Evolutionary conservation across 805 yeast genomes (phyloP).

Genomic region (Saccharomyces paradoxus): DNA sequence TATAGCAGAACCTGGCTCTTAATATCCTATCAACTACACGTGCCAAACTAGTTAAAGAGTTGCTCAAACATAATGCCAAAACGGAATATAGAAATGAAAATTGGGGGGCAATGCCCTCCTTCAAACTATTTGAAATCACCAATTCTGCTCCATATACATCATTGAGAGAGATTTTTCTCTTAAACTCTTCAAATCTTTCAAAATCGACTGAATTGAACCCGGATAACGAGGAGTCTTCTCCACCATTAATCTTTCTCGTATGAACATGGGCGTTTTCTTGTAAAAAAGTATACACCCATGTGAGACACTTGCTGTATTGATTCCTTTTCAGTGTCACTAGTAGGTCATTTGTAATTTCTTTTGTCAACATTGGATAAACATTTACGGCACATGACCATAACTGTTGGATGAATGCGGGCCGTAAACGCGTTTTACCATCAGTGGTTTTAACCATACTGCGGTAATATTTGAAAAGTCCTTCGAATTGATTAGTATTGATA

Average conservation of each 20-base stretch:
- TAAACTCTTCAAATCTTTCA: conserved; percentile 5
- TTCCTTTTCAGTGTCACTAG: conserved; percentile 10
- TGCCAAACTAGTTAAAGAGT: conserved; percentile 12
- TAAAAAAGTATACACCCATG: conserved; percentile 8
- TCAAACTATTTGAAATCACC: conserved; percentile 12
- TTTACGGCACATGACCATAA: conserved; percentile 17
- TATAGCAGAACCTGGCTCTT: conserved; percentile 6
- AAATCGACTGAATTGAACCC: conserved; percentile 7
- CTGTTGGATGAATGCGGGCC: conserved; percentile 10
- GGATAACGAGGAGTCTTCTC: conserved; percentile 3
- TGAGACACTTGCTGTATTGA: conserved; percentile 6
- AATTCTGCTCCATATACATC: conserved; percentile 11
- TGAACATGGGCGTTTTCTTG: conserved; percentile 2
- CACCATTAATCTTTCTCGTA: conserved; percentile 3
- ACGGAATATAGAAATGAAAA: conserved; percentile 16
- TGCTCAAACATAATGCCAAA: conserved; percentile 12
- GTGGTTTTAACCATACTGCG: conserved; percentile 5
- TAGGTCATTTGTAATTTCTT: conserved; percentile 20
- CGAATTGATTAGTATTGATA: conserved; percentile 14
- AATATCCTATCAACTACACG: conserved; percentile 14
- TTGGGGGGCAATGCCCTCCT: conserved; percentile 18
- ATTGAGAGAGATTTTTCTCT: conserved; percentile 1
- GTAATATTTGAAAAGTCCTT: conserved; percentile 13
- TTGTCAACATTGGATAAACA: conserved; percentile 14
- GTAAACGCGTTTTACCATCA: conserved; percentile 4